A percentile compares a stretch with the other conserved stretches of the same genome.
phyloP scores from a whole-genome alignment of 2,329 filamentous ascomycete species.

The Aureobasidium vineae region DNA sequence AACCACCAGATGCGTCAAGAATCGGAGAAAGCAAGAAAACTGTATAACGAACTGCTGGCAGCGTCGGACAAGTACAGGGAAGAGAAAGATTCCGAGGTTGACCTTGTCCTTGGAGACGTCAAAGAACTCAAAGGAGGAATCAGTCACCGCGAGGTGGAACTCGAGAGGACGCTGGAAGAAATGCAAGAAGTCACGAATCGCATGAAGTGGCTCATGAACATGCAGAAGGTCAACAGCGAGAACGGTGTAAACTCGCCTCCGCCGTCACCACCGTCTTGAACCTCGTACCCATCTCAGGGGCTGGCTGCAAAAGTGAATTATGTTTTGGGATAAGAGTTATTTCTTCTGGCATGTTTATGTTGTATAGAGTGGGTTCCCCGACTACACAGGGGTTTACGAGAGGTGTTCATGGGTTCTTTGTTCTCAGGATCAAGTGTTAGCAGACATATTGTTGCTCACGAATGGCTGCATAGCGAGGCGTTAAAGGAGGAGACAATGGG shows the following conservation, averaged over 20 bases:
- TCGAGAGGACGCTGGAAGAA: slow-evolving; percentile 58
- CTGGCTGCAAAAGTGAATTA: neutral
- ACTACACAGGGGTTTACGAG: slow-evolving; percentile 3
- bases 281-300: neutral
- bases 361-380: slow-evolving; percentile 1
- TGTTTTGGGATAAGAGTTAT: neutral
- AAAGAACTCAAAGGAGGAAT: slow-evolving; percentile 57
- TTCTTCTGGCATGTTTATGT: slow-evolving; percentile 2
- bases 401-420: slow-evolving; percentile 17
- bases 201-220: slow-evolving; percentile 69
- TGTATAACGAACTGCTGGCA: slow-evolving; percentile 61
- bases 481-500: neutral
- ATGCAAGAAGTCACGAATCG: slow-evolving; percentile 62
- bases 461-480: slow-evolving; percentile 22
- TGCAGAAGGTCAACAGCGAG: slow-evolving; percentile 50
- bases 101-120: slow-evolving; percentile 59
- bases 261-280: slow-evolving; percentile 9
- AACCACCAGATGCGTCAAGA: slow-evolving; percentile 72
- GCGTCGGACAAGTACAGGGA: slow-evolving; percentile 65
- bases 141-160: slow-evolving; percentile 59
- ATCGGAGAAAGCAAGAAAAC: slow-evolving; percentile 57
- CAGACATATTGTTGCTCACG: neutral
- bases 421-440: neutral
- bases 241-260: slow-evolving; percentile 23
- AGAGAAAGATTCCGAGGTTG: slow-evolving; percentile 61